Base-by-base conservation (phyloP, 1,284 basidiomycete genomes). In the Pascua sp. region DNA sequence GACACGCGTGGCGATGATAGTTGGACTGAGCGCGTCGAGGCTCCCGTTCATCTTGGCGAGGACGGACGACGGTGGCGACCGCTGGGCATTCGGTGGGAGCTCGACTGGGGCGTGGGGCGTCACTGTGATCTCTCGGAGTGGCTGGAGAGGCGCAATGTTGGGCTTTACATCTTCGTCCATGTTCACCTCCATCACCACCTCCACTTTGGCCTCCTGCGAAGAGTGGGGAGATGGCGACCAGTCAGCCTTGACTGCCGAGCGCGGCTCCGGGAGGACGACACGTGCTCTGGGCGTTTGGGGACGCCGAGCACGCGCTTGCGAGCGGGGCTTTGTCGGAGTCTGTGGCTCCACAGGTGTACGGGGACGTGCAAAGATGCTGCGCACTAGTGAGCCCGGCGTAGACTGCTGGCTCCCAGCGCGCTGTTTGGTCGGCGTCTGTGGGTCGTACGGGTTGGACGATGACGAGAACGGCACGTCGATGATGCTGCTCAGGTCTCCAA, bases 401-500 rank as follows among this genome's bases (percentile, higher is more conserved):
- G 64, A 50, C 32, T 17, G 12, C 13, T 24, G 13, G 13, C 42
- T 45, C 11, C 43, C 13, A 2, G 58, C 11, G 61, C 64, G 47
- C 57, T 66, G 55, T 48, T 67, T 68, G 0, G 62, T 65, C 8
- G 71, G 72, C 2, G 72, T 71, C 36, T 52, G 45, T 0, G 64
- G 60, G 42, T 66, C 65, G 44, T 64, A 72, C 0, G 70, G 68
- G 18, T 74, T 73, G 2, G 4, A 74, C 36, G 4, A 66, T 8
- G 67, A 70, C 1, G 63, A 32, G 7, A 45, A 47, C 61, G 63
- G 56, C 45, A 54, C 43, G 47, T 74, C 71, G 50, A 73, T 58
- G 40, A 74, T 72, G 15, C 61, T 63, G 49, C 69, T 71, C n/a
- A 76, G 62, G 61, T 76, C 73, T 2, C 69, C 72, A 10, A 71